A percentile compares a stretch with the other conserved stretches of the same genome.
Evolutionary conservation across 257 asterid genomes (phyloP).

Genomic region (Paulownia fortunei): DNA sequence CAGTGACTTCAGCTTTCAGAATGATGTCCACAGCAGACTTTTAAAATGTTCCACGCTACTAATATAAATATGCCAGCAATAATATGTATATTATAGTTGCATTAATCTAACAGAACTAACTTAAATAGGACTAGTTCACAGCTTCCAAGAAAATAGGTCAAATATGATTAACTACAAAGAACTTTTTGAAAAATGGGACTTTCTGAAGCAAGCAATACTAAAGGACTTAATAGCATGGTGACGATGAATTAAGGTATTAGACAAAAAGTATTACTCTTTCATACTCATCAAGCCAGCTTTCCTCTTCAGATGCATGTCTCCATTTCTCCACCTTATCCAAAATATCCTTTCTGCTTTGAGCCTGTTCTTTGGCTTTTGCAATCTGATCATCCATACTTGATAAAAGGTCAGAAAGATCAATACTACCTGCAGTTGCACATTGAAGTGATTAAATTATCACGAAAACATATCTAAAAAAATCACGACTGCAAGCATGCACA

Average conservation of each 20-base stretch:
- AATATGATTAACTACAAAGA: neutral
- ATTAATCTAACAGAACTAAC: neutral
- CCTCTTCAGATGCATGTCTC: conserved; percentile 80
- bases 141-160: conserved; percentile 6
- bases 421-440: conserved; percentile 51
- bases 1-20: conserved; percentile 4
- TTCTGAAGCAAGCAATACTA: conserved; percentile 18
- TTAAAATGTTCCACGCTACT: neutral
- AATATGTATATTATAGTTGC: neutral
- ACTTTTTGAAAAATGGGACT: neutral
- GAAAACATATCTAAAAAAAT: conserved; percentile 1
- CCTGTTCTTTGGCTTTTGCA: conserved; percentile 69
- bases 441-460: conserved; percentile 10
- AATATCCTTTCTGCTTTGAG: conserved; percentile 80
- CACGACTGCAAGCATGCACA: conserved; percentile 4
- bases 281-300: conserved; percentile 86
- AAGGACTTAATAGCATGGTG: conserved; percentile 5
- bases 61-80: neutral
- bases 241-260: neutral
- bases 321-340: conserved; percentile 86
- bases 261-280: conserved; percentile 61
- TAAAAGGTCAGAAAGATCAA: conserved; percentile 64
- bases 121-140: conserved; percentile 6
- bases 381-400: conserved; percentile 75
- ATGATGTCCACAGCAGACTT: neutral